Base-by-base conservation (phyloP, 352 stramenopile genomes). In the Phytophthora rubi region DNA sequence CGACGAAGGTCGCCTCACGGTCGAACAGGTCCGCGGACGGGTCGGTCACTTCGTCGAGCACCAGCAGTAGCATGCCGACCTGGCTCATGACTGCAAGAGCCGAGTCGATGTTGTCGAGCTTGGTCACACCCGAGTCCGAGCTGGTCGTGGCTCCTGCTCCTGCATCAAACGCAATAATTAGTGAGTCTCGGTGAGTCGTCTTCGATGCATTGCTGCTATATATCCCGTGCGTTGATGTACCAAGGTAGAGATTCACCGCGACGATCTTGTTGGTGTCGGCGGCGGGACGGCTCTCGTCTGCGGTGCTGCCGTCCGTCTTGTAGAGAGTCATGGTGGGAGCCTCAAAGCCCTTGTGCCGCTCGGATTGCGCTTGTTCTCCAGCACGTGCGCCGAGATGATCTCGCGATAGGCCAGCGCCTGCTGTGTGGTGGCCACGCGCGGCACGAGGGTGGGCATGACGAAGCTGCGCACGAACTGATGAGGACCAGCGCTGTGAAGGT, bases 381-480 rank as follows among this genome's bases (percentile, higher is more conserved):
- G 92, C 37, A 98, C 86, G 63, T 89, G 86, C n/a, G 76, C 59
- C 15, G 99, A 61, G 68, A 99, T 97, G 55, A 96, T 93, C 51
- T 99, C 84, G n/a, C 92, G 93, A 81, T 99, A 99, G 33, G 81
- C 86, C n/a, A 99, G 67, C 6, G 98, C 98, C 71, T 97, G 75
- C 62, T 97, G 90, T 5, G 96, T 98, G 7, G 89, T 99, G 3
- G 94, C 98, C 12, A 99, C 91, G 13, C 98, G 97, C 51, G 98
- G 97, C 76, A 98, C 95, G 7, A 99, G 79, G 81, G 99, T 99
- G 51, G 98, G 97, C 98, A 99, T 99, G 30, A 97, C 97, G 61
- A 99, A 94, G 75, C 87, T 91, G 28, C 85, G 86, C 47, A 82
- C 83, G 62, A 98, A 97, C 70, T 94, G 88, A 63, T 95, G 59